phyloP scores from a whole-genome alignment of 208 protist species.

The Chromosphaera perkinsii region DNA sequence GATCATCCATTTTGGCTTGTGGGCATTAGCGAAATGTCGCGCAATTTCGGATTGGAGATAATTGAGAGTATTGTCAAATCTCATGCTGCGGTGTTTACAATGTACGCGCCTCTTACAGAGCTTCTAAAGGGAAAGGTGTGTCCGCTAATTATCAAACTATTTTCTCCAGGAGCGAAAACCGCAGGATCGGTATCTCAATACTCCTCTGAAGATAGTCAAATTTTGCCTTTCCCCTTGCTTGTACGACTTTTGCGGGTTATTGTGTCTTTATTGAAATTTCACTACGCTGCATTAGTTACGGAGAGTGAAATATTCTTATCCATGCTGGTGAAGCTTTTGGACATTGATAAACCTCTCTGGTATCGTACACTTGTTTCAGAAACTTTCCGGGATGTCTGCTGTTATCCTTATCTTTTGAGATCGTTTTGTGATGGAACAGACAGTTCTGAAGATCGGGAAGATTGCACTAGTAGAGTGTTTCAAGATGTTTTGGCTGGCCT shows the following conservation, averaged over 20 bases:
- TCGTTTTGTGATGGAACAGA: conserved; percentile 1
- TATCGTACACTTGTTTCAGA: conserved; percentile 24
- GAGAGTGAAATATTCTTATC: conserved; percentile 41
- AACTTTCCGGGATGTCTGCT: conserved; percentile 11
- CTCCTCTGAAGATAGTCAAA: too few species aligned
- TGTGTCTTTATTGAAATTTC: too few species aligned
- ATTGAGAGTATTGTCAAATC: conserved; percentile 1
- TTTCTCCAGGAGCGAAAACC: conserved; percentile 13
- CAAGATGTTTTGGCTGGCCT: too few species aligned
- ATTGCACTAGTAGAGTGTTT: too few species aligned
- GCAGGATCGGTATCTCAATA: conserved; percentile 5
- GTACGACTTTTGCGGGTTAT: too few species aligned
- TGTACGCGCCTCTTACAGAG: background rate
- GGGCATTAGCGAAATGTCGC: conserved; percentile 22
- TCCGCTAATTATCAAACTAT: conserved; percentile 35
- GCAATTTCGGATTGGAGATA: conserved; percentile 31
- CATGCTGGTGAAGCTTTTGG: conserved; percentile 36
- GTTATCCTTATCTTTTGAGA: conserved; percentile 18
- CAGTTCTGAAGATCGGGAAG: too few species aligned
- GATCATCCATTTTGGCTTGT: conserved; percentile 25
- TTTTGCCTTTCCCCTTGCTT: too few species aligned
- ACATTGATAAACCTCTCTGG: conserved; percentile 31
- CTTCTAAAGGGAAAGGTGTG: conserved; percentile 36
- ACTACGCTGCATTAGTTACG: conserved; percentile 6
- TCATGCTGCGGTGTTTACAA: conserved; percentile 8